Percentiles rank a stretch among this genome's conserved stretches.
Evolutionary conservation across 2,329 filamentous ascomycete species (phyloP).

Genomic region (Chaetothyriales sp.): DNA sequence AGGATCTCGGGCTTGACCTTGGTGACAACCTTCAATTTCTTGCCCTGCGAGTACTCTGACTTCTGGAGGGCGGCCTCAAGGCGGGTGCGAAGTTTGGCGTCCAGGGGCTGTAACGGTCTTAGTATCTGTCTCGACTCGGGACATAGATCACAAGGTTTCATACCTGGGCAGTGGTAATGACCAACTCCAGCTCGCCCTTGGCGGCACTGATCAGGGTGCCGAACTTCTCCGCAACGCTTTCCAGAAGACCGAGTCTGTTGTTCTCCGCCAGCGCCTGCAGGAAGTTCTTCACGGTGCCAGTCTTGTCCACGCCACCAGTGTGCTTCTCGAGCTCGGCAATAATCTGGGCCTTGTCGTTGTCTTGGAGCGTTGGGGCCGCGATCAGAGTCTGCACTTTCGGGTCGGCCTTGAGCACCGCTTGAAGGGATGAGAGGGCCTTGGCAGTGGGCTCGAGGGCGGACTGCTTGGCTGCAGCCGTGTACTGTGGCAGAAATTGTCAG

Average conservation of each 20-base stretch:
- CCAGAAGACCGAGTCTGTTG: constrained; percentile 76
- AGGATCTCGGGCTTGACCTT: constrained; percentile 90
- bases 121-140: constrained; percentile 2
- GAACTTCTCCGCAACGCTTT: constrained; percentile 78
- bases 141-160: constrained; percentile 21
- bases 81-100: constrained; percentile 69
- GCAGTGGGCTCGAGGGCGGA: constrained; percentile 72
- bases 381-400: constrained; percentile 65
- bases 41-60: constrained; percentile 75
- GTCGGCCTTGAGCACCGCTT: constrained; percentile 63
- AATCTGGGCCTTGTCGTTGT: constrained; percentile 70
- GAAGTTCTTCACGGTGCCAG: constrained; percentile 84
- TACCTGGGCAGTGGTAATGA: constrained; percentile 80
- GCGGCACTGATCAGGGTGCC: constrained; percentile 70
- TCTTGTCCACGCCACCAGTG: constrained; percentile 52
- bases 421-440: constrained; percentile 59
- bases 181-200: constrained; percentile 84
- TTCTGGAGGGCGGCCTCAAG: constrained; percentile 80
- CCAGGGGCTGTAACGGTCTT: constrained; percentile 49
- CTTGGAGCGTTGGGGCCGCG: constrained; percentile 60
- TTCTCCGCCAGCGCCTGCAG: constrained; percentile 80
- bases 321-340: constrained; percentile 78
- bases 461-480: constrained; percentile 86
- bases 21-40: constrained; percentile 96
- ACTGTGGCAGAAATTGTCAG: constrained; percentile 40